Conservation (phyloP, 768 basidiomycete species). For the Naganishia kalamii region DNA sequence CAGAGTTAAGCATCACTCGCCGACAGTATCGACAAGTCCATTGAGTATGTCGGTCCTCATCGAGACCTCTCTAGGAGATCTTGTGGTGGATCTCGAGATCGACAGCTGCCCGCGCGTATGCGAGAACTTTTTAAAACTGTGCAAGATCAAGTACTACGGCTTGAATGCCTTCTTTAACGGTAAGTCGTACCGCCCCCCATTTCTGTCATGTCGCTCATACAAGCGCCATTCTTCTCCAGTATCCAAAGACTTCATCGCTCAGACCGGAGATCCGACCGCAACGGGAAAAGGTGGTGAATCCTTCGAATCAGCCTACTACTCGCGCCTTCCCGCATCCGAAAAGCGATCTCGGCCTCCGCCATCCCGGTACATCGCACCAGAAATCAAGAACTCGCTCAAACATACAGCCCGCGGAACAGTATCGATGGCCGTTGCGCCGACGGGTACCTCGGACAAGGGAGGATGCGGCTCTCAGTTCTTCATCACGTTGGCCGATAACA, state of each 20-base stretch:
- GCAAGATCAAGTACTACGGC: slow-evolving; percentile 96
- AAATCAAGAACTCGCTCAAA: slow-evolving; percentile 62
- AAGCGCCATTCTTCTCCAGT: too few species aligned
- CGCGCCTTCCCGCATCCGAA: slow-evolving; percentile 18
- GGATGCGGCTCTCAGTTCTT: slow-evolving; percentile 96
- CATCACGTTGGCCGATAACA: slow-evolving; percentile 79
- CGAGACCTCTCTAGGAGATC: slow-evolving; percentile 93
- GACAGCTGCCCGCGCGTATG: slow-evolving; percentile 83
- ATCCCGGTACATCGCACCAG: slow-evolving; percentile 82
- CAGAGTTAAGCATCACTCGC: too few species aligned
- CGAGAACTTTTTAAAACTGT: slow-evolving; percentile 94
- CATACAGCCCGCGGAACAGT: slow-evolving; percentile 80
- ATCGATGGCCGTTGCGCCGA: slow-evolving; percentile 94
- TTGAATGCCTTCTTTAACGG: slow-evolving; percentile 97
- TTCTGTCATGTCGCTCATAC: slow-evolving; percentile 2
- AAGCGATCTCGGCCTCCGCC: slow-evolving; percentile 48
- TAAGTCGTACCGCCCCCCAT: slow-evolving; percentile 50
- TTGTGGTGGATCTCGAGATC: slow-evolving; percentile 91
- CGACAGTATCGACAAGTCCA: too few species aligned
- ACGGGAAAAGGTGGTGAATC: slow-evolving; percentile 90
- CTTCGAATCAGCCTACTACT: slow-evolving; percentile 61
- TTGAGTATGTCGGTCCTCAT: slow-evolving; percentile 80
- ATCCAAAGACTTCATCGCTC: slow-evolving; percentile 93
- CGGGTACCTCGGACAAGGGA: slow-evolving; percentile 46
- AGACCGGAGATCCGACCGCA: slow-evolving; percentile 91